Evolutionary conservation across 129 eudicot genomes (phyloP).

Genomic region (Saussurea involucrata): DNA sequence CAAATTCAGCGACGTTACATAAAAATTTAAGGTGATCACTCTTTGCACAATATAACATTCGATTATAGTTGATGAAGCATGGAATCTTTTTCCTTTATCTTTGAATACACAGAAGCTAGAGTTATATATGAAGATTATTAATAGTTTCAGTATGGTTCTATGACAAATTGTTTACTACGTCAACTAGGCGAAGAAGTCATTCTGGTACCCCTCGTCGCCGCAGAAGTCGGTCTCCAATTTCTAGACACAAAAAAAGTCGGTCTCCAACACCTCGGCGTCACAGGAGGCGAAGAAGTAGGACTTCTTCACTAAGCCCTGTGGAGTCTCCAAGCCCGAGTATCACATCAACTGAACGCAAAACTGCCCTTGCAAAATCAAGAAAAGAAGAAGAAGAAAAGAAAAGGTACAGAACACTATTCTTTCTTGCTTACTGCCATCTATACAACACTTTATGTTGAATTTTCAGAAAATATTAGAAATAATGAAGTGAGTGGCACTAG

Average conservation of each 20-base stretch:
- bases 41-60: neutral
- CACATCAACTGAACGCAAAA: slow-evolving; percentile 50
- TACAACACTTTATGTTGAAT: neutral
- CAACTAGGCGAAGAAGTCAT: slow-evolving; percentile 70
- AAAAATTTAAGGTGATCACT: neutral
- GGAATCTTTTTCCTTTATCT: neutral
- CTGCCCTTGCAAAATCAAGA: slow-evolving; percentile 57
- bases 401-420: slow-evolving; percentile 43
- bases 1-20: neutral
- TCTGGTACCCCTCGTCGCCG: slow-evolving; percentile 65
- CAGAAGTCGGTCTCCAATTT: slow-evolving; percentile 74
- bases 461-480: neutral
- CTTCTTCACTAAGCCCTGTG: slow-evolving; percentile 57
- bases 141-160: neutral
- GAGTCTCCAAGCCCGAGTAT: slow-evolving; percentile 58
- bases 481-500: neutral
- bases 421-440: neutral
- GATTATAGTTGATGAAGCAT: neutral
- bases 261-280: slow-evolving; percentile 77
- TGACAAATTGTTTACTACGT: slow-evolving; percentile 5
- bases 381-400: slow-evolving; percentile 90
- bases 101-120: neutral
- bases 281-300: slow-evolving; percentile 66
- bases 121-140: neutral
- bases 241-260: slow-evolving; percentile 71